A percentile compares a stretch with the other conserved stretches of the same genome.
Conservation (phyloP, 2,329 filamentous ascomycete genomes). For the Alternaria solani region DNA sequence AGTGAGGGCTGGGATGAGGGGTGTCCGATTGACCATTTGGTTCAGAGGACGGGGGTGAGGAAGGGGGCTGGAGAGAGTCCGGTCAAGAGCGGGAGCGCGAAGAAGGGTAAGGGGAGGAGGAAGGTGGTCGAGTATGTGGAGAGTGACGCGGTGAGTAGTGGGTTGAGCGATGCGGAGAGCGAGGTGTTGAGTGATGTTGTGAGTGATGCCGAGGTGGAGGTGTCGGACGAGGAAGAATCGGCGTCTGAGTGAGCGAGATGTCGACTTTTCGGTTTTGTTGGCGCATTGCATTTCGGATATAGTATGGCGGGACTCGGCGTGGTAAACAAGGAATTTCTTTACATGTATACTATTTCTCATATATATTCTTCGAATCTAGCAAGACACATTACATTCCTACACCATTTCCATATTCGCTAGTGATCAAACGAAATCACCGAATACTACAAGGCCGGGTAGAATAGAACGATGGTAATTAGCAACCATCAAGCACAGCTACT, state of each 20-base stretch:
- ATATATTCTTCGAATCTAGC: background rate
- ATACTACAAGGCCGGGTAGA: background rate
- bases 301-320: background rate
- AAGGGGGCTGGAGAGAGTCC: slow-evolving; percentile 49
- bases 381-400: background rate
- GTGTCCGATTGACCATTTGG: slow-evolving; percentile 70
- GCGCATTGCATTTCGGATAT: background rate
- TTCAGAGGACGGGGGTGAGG: slow-evolving; percentile 64
- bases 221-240: slow-evolving; percentile 10
- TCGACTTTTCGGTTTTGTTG: background rate
- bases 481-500: background rate
- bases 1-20: slow-evolving; percentile 70
- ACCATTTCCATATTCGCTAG: background rate
- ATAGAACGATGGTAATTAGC: background rate
- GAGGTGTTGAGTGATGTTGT: slow-evolving; percentile 34
- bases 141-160: slow-evolving; percentile 36
- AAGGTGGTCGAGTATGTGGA: slow-evolving; percentile 30
- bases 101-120: slow-evolving; percentile 26
- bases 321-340: background rate
- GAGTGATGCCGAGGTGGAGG: slow-evolving; percentile 38
- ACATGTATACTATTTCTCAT: background rate
- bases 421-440: background rate
- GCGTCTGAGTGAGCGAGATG: background rate
- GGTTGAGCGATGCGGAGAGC: slow-evolving; percentile 20
- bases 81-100: slow-evolving; percentile 21